Base-by-base conservation (phyloP, 257 asterid species). In the Penstemon eatonii region DNA sequence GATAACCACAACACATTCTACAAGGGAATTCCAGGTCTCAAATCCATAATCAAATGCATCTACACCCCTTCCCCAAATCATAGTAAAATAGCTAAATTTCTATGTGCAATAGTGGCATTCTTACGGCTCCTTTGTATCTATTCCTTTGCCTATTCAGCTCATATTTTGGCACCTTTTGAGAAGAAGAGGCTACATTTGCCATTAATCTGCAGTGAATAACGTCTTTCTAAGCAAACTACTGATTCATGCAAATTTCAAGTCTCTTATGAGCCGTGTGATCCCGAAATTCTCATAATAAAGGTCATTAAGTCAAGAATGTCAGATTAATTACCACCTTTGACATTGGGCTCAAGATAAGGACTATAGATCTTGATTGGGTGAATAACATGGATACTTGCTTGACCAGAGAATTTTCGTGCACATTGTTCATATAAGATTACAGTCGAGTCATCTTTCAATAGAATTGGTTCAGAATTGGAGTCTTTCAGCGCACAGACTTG, bases 401-500 rank as follows among this genome's bases (percentile, higher is more conserved):
- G 63, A 45, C 2, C n/a, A 45, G 18, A 56, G 47, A 13, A 15
- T 33, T 4, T 58, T 8, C 9, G 4, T 25, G 33, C 1, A 25
- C 2, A 25, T 25, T 25, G 33, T 1, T 25, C 2, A 25, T 25
- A 25, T 25, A 25, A 25, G 33, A 25, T 25, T 25, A 70, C 67
- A 13, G 69, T 69, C 11, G 68, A 73, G 56, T 73, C 71, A 73
- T 71, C 73, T 60, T 69, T 54, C 8, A 67, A 60, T 52, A 60
- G 60, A 71, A 72, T 70, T 72, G 63, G 72, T 72, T 79, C 18
- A 49, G 78, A 58, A n/a, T n/a, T n/a, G n/a, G n/a, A n/a, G n/a
- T n/a, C n/a, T n/a, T n/a, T n/a, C n/a, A n/a, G 77, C 80, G 75
- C 82, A 81, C 70, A 75, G 75, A 67, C 84, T 81, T 65, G 78